Evolutionary conservation across 805 yeast species (phyloP).

Genomic region (Metschnikowia peoriensis): DNA sequence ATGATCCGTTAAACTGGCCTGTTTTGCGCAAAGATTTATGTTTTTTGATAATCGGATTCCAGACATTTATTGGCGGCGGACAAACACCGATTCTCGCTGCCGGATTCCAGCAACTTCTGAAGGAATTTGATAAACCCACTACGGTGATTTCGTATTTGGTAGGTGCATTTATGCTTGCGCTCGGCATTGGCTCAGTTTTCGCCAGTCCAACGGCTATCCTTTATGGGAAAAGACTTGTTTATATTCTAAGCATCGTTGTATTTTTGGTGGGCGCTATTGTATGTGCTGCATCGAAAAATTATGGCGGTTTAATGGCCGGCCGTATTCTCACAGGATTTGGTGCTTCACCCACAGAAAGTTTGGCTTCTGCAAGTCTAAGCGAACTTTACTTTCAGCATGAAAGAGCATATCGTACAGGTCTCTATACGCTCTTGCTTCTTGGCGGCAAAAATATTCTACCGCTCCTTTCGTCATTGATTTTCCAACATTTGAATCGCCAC

Average conservation of each 20-base stretch:
- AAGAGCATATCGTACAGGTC: slow-evolving; percentile 57
- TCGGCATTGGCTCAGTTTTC: slow-evolving; percentile 58
- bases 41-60: slow-evolving; percentile 51
- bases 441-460: slow-evolving; percentile 64
- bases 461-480: slow-evolving; percentile 52
- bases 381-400: slow-evolving; percentile 62
- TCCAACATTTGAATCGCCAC: slow-evolving; percentile 48
- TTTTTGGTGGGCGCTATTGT: slow-evolving; percentile 53
- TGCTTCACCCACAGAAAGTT: slow-evolving; percentile 57
- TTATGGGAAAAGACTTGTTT: slow-evolving; percentile 58
- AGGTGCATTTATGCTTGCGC: slow-evolving; percentile 56
- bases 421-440: slow-evolving; percentile 55
- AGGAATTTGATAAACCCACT: slow-evolving; percentile 43
- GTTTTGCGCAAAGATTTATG: slow-evolving; percentile 56
- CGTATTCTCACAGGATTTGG: slow-evolving; percentile 60
- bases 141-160: slow-evolving; percentile 50
- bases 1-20: slow-evolving; percentile 70
- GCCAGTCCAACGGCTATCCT: slow-evolving; percentile 57
- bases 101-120: slow-evolving; percentile 42
- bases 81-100: slow-evolving; percentile 61
- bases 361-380: slow-evolving; percentile 59
- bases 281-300: slow-evolving; percentile 50
- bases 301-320: slow-evolving; percentile 54
- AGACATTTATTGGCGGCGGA: slow-evolving; percentile 60
- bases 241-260: slow-evolving; percentile 46